Evolutionary conservation across 2,329 filamentous ascomycete species (phyloP), one percentile per base, ranked within the genome.

Genomic region (Keithomyces neogunnii): DNA sequence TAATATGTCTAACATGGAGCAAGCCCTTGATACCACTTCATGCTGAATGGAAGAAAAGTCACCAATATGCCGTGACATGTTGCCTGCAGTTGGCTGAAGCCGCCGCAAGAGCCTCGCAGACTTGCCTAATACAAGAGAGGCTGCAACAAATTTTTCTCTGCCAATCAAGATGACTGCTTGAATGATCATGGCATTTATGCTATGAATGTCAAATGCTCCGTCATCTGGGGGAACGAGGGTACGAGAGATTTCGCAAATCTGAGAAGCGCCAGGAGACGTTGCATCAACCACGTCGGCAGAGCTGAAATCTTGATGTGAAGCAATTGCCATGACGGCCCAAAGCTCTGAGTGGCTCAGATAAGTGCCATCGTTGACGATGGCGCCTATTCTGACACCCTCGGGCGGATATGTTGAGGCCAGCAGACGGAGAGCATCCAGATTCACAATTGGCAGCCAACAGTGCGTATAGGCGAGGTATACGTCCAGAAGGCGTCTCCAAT

Each of bases 401-500:
- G 56, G 45, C 30, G 68, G 60, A 33, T 79, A 81, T 6, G 64
- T 62, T 39, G 71, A 65, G 1, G 69, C 77, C 52, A 63, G 72
- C 51, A 58, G 73, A 47, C 85, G 69, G 4, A 88, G 69, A 42
- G 77, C 75, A 47, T 85, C 78, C 55, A 83, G 85, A 56, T 89
- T 83, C 9, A 85, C 72, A 30, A 91, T 82, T 0, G 87, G 87
- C 30, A 91, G 74, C 87, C 87, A 91, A 49, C 78, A 82, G 62
- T 90, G 85, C 0, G 84, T 88, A 58, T 88, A 88, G 1, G 85
- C 80, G 53, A 88, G 86, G 62, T 89, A 90, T 4, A 86, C 75
- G 57, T 89, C 84, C 39, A 90, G 69, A 3, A 90, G 73, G 2
- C 76, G 72, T 70, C 74, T 82, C 61, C 75, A 79, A 59, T 80